These are phyloP conservation scores for Castanospermum australe DNA, from an alignment of 306 rosid genomes.

Conservation along the genomic window DNA sequence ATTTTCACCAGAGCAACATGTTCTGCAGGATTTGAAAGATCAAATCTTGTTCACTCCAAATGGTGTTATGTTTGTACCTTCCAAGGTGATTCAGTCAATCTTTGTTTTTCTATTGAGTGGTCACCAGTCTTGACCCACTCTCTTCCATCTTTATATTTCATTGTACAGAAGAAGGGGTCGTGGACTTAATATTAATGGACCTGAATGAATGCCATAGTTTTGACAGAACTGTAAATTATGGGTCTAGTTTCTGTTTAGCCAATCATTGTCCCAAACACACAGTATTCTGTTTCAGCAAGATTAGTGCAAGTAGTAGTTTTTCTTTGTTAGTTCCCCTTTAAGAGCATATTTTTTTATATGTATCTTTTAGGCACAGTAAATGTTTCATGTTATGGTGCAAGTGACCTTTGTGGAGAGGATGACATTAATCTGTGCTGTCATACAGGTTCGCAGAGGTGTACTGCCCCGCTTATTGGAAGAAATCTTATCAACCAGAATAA, in stretches of 20 bases:
- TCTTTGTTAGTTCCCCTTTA: neutral
- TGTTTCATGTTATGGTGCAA: neutral
- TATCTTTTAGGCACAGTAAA: neutral
- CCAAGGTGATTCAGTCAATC: constrained; percentile 57
- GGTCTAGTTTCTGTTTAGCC: neutral
- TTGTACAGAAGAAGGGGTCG: neutral
- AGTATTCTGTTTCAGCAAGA: constrained; percentile 9
- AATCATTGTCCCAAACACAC: neutral
- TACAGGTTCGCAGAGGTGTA: constrained; percentile 83
- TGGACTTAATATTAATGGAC: constrained; percentile 16
- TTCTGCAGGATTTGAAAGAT: constrained; percentile 61
- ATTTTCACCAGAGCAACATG: constrained; percentile 64
- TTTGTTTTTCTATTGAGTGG: neutral
- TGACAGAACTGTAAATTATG: neutral
- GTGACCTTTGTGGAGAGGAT: neutral
- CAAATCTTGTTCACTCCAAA: constrained; percentile 84
- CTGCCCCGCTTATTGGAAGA: constrained; percentile 89
- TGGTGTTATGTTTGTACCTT: constrained; percentile 88
- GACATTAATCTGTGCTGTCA: constrained; percentile 15
- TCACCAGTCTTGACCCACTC: neutral
- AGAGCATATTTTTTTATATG: neutral
- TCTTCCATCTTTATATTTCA: neutral
- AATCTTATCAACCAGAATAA: constrained; percentile 87
- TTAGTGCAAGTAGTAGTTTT: neutral
- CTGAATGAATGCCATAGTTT: neutral